Percentiles rank a stretch among this genome's conserved stretches.
These are phyloP conservation scores for Lentinus brumalis DNA, from an alignment of 768 basidiomycete species.

Conservation along the genomic window DNA sequence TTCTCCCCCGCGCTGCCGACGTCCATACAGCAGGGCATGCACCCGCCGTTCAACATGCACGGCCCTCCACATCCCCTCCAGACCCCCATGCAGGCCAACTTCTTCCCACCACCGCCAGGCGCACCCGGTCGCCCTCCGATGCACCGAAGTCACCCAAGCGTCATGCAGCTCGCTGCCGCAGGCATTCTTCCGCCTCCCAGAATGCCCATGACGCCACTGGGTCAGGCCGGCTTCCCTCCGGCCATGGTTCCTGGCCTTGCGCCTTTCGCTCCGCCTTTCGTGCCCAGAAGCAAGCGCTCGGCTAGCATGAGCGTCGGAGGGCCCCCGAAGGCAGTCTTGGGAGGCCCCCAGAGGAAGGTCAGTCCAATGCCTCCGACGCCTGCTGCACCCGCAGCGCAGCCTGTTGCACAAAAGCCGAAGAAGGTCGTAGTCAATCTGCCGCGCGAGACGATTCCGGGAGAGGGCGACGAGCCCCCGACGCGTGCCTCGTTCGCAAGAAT, in stretches of 20 bases:
- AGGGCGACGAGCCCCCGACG: conserved; percentile 39
- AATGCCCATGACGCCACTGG: conserved; percentile 64
- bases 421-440: conserved; percentile 74
- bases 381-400: conserved; percentile 29
- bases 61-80: conserved; percentile 47
- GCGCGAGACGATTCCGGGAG: conserved; percentile 53
- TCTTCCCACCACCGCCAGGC: conserved; percentile 53
- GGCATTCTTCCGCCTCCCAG: conserved; percentile 57
- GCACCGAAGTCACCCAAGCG: conserved; percentile 61
- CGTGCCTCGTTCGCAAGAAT: conserved; percentile 63
- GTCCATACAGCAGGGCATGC: conserved; percentile 57
- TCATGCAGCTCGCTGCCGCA: conserved; percentile 63
- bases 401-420: conserved; percentile 52
- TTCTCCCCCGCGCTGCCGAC: conserved; percentile 71
- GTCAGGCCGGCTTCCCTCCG: conserved; percentile 57
- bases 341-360: conserved; percentile 76
- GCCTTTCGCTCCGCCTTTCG: conserved; percentile 49
- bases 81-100: conserved; percentile 69
- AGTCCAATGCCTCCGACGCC: conserved; percentile 59
- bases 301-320: conserved; percentile 74
- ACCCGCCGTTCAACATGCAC: conserved; percentile 47
- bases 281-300: conserved; percentile 64
- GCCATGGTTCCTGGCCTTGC: conserved; percentile 37
- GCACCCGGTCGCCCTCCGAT: conserved; percentile 52
- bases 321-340: conserved; percentile 84